Conservation (phyloP, 2,329 filamentous ascomycete species). For the Coleophoma cylindrospora region DNA sequence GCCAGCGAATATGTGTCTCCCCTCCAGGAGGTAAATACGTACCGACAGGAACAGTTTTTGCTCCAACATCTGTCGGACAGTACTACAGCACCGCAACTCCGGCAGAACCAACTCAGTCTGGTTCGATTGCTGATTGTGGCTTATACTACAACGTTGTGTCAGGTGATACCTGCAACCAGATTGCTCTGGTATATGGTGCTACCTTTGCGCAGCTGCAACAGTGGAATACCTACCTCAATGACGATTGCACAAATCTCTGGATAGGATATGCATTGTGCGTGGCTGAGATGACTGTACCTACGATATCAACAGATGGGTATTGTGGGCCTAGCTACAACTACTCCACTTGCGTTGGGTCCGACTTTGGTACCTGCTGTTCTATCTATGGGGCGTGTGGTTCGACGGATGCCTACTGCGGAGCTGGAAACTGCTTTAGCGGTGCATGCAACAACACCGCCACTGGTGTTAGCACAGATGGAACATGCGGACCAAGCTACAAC, state of each 20-base stretch:
- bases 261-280: neutral
- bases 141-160: slow-evolving; percentile 10
- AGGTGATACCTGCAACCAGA: slow-evolving; percentile 3
- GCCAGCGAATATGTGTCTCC: slow-evolving; percentile 8
- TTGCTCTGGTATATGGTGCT: no score
- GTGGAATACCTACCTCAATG: slow-evolving; percentile 5
- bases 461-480: neutral
- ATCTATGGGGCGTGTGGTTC: slow-evolving; percentile 4
- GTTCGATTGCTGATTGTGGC: slow-evolving; percentile 10
- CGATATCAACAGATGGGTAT: slow-evolving; percentile 5
- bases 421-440: neutral
- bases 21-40: slow-evolving; percentile 1
- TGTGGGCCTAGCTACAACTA: slow-evolving; percentile 5
- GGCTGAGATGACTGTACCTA: slow-evolving; percentile 1
- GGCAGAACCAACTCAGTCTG: slow-evolving; percentile 3
- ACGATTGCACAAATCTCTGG: neutral
- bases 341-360: slow-evolving; percentile 4
- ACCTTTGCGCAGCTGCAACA: no score
- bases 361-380: slow-evolving; percentile 7
- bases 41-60: slow-evolving; percentile 5
- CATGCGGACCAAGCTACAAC: slow-evolving; percentile 2
- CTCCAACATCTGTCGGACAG: slow-evolving; percentile 3
- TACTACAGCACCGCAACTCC: slow-evolving; percentile 15
- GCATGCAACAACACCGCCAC: slow-evolving; percentile 2
- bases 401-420: slow-evolving; percentile 14